Evolutionary conservation across 2,329 filamentous ascomycete genomes (phyloP).

Genomic region (Aspergillus sp.): DNA sequence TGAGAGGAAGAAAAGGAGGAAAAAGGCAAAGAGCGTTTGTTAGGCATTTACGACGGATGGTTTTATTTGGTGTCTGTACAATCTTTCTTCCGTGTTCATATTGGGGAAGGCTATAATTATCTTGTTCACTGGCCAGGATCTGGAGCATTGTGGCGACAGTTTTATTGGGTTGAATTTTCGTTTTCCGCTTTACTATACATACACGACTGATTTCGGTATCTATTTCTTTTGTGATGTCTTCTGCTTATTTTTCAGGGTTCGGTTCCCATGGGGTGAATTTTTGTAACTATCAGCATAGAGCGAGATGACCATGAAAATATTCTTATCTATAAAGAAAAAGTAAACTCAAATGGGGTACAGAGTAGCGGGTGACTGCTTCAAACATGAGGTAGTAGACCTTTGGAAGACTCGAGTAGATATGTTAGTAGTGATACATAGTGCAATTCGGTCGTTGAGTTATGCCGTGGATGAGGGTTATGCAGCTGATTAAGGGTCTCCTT

Average conservation of each 20-base stretch:
- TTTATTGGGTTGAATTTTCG: constrained; percentile 2
- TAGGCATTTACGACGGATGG: constrained; percentile 9
- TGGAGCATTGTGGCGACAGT: not conserved
- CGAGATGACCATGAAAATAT: not conserved
- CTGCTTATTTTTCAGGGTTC: not conserved
- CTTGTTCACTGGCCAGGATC: not conserved
- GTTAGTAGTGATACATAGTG: too few relatives aligned
- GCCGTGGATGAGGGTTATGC: not conserved
- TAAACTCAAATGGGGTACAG: not conserved
- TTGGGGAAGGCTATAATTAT: constrained; percentile 12
- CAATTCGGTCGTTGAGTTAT: not conserved
- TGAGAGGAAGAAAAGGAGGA: not conserved
- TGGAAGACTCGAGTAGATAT: too few relatives aligned
- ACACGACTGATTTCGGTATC: constrained; percentile 18
- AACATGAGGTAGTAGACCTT: too few relatives aligned
- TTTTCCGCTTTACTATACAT: constrained; percentile 5
- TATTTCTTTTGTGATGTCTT: constrained; percentile 1
- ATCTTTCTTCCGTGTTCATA: constrained; percentile 26
- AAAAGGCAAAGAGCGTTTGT: constrained; percentile 4
- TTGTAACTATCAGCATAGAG: not conserved
- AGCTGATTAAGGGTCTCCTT: not conserved
- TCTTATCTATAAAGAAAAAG: not conserved
- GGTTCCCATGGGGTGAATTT: not conserved
- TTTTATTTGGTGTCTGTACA: constrained; percentile 23
- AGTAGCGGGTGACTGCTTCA: too few relatives aligned